Evolutionary conservation across 164 flowering plant genomes (phyloP).

Genomic region (Liriodendron chinense): DNA sequence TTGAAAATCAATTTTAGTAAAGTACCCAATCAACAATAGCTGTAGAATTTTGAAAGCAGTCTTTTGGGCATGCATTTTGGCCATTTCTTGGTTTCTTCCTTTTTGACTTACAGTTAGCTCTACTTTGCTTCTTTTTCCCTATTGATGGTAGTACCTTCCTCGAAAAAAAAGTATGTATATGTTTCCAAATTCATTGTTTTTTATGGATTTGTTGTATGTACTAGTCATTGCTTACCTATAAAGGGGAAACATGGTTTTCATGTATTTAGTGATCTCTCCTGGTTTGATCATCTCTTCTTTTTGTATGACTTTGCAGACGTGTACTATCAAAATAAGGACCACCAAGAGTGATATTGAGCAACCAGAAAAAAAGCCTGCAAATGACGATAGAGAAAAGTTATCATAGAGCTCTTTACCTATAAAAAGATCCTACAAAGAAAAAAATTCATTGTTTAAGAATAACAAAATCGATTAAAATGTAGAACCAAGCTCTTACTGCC

Average conservation of each 20-base stretch:
- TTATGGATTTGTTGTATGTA: not conserved
- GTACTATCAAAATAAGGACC: conserved; percentile 39
- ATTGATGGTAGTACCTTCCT: too few species aligned
- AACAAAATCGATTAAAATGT: too few species aligned
- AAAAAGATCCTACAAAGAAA: not conserved
- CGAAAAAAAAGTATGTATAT: too few species aligned
- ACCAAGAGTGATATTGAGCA: conserved; percentile 41
- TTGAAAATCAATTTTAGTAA: too few species aligned
- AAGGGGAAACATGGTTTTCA: conserved; percentile 68
- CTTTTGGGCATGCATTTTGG: too few species aligned
- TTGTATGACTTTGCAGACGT: conserved; percentile 25
- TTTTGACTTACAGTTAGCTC: too few species aligned
- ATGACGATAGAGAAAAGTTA: not conserved
- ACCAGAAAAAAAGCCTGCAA: conserved; percentile 53
- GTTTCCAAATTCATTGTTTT: too few species aligned
- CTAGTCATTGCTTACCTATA: conserved; percentile 39
- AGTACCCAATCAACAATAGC: too few species aligned
- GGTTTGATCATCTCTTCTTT: conserved; percentile 3
- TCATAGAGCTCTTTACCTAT: not conserved
- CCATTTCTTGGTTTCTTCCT: too few species aligned
- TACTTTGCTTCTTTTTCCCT: too few species aligned
- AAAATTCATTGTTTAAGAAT: not conserved
- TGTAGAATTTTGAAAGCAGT: too few species aligned
- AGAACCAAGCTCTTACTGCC: too few species aligned
- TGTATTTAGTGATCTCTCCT: conserved; percentile 39